These are phyloP conservation scores for Saccharomyces eubayanus DNA, from an alignment of 805 yeast species.

Conservation along the genomic window DNA sequence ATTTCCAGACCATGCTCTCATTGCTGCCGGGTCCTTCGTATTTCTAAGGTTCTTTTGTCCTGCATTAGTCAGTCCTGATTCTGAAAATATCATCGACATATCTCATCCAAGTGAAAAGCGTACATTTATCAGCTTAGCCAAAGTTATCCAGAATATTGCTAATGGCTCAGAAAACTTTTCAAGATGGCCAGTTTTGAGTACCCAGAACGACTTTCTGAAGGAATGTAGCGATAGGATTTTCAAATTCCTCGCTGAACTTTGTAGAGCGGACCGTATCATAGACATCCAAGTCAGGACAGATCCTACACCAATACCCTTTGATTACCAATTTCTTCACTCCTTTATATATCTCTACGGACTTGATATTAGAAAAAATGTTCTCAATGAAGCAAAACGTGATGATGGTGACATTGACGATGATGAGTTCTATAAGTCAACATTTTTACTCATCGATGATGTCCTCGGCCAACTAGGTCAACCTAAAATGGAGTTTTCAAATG, in stretches of 20 bases:
- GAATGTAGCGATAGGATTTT: slow-evolving; percentile 35
- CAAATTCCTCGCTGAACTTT: slow-evolving; percentile 34
- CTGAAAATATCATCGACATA: slow-evolving; percentile 34
- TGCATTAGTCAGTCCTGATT: slow-evolving; percentile 80
- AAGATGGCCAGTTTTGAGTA: slow-evolving; percentile 51
- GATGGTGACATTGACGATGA: slow-evolving; percentile 22
- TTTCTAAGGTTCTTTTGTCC: slow-evolving; percentile 80
- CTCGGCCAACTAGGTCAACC: slow-evolving; percentile 53
- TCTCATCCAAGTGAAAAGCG: slow-evolving; percentile 43
- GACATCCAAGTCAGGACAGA: slow-evolving; percentile 17
- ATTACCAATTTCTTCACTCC: slow-evolving; percentile 38
- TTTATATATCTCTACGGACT: slow-evolving; percentile 45
- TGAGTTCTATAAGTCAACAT: slow-evolving; percentile 18
- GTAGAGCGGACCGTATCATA: slow-evolving; percentile 19
- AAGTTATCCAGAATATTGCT: slow-evolving; percentile 77
- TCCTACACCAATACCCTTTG: slow-evolving; percentile 17
- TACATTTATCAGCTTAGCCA: slow-evolving; percentile 69
- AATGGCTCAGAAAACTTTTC: slow-evolving; percentile 63
- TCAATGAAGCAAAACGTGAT: slow-evolving; percentile 9
- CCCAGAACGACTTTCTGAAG: slow-evolving; percentile 36
- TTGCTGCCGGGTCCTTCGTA: slow-evolving; percentile 79
- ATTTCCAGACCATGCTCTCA: slow-evolving; percentile 56
- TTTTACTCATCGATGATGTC: slow-evolving; percentile 39
- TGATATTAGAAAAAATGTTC: slow-evolving; percentile 26
- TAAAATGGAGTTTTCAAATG: slow-evolving; percentile 43